Evolutionary conservation across 257 asterid genomes (phyloP), one percentile per base, ranked within the genome.

Genomic region (Lycium barbarum): DNA sequence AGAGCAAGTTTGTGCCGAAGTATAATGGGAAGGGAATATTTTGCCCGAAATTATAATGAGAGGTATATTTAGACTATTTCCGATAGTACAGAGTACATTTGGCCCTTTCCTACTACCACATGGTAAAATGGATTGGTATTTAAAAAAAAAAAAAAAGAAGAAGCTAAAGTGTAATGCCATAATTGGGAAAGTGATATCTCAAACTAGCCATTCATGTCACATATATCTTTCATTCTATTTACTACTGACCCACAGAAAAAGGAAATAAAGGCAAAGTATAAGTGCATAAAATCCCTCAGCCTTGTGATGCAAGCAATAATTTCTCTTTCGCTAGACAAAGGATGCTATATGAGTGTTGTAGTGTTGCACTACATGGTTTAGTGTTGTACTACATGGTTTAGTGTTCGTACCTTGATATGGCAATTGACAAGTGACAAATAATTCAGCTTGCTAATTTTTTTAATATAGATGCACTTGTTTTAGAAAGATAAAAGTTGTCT

Each of bases 161-260:
- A 74, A 13, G 13, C 2, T 5, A 47, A 22, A 51, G 45, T 22
- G 26, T 22, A 53, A 76, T 53, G 65, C 5, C 40, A 26, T 53
- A 26, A 78, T 78, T 53, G 47, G 9, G 47, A 26, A 49, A 51
- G 43, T 22, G 62, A 22, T 51, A 45, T 49, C 63, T 51, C 63
- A 51, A 51, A 76, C 13, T 51, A 51, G 81, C 81, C 47, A 76
- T 51, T 76, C 81, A 51, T 51, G 18, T 51, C 63, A 76, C 63
- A 51, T 7, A 76, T 26, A 76, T 26, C 9, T 51, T 1, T 76
- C 47, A 76, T 51, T 51, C 45, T 53, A 63, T 76, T 76, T 76
- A 76, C 45, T 3, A 26, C 3, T 76, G 15, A 76, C 47, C 6
- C 63, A 76, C 82, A 76, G 1, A 51, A 78, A 78, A 59, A 14